Evolutionary conservation across 2,329 filamentous ascomycete species (phyloP).

Genomic region (Davidsoniella eucalypti): DNA sequence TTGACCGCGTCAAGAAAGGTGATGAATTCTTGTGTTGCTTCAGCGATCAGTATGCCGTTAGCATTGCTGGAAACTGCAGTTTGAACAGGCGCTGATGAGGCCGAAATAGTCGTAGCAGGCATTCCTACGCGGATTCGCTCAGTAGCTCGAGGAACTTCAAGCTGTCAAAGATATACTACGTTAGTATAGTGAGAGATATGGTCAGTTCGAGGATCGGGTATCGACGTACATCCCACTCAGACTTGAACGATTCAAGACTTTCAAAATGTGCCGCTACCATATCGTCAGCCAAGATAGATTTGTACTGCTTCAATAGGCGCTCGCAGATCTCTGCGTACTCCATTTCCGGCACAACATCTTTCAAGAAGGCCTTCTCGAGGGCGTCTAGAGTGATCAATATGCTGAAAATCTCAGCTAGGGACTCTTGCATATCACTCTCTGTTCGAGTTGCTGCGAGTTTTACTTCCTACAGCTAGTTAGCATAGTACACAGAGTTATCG

Average conservation of each 20-base stretch:
- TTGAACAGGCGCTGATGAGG: conserved; percentile 31
- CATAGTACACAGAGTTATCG: neutral
- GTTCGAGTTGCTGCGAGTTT: conserved; percentile 75
- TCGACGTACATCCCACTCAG: conserved; percentile 67
- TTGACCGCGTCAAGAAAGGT: conserved; percentile 92
- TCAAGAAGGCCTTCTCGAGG: conserved; percentile 89
- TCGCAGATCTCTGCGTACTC: conserved; percentile 97
- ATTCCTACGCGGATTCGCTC: conserved; percentile 85
- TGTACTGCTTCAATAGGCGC: conserved; percentile 88
- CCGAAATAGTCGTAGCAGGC: conserved; percentile 60
- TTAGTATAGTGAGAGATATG: neutral
- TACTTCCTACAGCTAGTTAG: conserved; percentile 51
- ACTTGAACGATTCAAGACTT: conserved; percentile 80
- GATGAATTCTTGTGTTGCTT: conserved; percentile 96
- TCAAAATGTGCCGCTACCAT: conserved; percentile 77
- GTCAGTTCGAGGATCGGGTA: neutral
- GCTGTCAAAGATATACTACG: conserved; percentile 30
- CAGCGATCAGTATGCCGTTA: conserved; percentile 55
- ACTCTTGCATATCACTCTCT: conserved; percentile 88
- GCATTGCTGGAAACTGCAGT: conserved; percentile 26
- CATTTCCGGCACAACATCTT: conserved; percentile 78
- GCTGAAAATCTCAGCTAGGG: conserved; percentile 90
- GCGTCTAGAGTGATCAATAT: conserved; percentile 93
- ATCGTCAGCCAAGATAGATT: conserved; percentile 80
- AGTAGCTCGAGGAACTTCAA: conserved; percentile 87